A percentile compares a stretch with the other conserved stretches of the same genome.
phyloP scores from a whole-genome alignment of 345 rosid species.

The Populus alba region DNA sequence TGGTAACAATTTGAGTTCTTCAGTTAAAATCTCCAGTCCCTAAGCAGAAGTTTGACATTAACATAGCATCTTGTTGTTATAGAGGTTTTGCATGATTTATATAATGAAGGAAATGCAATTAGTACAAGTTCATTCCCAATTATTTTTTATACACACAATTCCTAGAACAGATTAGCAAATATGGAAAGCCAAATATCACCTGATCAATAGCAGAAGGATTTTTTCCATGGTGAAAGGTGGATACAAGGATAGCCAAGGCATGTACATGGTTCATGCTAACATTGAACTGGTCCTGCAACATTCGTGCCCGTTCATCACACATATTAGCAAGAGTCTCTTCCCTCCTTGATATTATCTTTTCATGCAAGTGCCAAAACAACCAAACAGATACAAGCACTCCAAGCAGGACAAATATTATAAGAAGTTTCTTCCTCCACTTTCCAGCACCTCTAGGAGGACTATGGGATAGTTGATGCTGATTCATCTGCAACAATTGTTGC shows the following conservation, averaged over 20 bases:
- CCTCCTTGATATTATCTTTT: constrained; percentile 38
- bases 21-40: not conserved
- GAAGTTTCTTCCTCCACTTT: constrained; percentile 68
- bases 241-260: constrained; percentile 91
- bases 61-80: not conserved
- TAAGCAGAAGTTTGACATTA: not conserved
- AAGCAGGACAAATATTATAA: constrained; percentile 41
- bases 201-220: constrained; percentile 89
- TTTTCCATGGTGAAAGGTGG: constrained; percentile 96
- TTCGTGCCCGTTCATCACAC: constrained; percentile 95
- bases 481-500: constrained; percentile 41
- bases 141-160: not conserved
- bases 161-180: not conserved
- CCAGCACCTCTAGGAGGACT: constrained; percentile 54
- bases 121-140: not conserved
- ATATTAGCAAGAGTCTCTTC: constrained; percentile 71
- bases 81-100: not conserved
- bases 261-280: constrained; percentile 97
- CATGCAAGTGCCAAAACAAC: constrained; percentile 55
- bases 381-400: constrained; percentile 57
- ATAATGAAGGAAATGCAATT: not conserved
- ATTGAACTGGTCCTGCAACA: constrained; percentile 99
- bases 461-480: constrained; percentile 50
- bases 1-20: not conserved
- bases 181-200: constrained; percentile 33